Evolutionary conservation across 805 yeast genomes (phyloP).

Genomic region (Saccharomycopsis lassenensis): DNA sequence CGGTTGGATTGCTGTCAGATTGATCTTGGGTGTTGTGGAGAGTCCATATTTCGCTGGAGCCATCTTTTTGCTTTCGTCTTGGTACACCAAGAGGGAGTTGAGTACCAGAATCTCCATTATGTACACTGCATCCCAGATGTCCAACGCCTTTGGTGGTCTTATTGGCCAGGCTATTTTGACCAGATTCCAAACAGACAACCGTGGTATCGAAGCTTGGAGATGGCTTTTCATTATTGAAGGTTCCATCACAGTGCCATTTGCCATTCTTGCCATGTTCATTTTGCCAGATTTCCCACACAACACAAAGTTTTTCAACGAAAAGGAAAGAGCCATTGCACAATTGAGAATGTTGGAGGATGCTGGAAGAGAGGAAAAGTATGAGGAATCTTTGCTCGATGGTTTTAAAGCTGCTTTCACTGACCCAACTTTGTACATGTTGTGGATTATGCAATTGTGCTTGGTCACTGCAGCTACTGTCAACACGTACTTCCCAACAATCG

Average conservation of each 20-base stretch:
- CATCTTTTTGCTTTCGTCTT: conserved; percentile 19
- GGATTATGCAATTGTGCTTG: conserved; percentile 23
- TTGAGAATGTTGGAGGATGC: conserved; percentile 13
- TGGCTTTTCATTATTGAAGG: conserved; percentile 44
- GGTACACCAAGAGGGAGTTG: conserved; percentile 38
- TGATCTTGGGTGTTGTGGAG: conserved; percentile 38
- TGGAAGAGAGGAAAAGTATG: conserved; percentile 10
- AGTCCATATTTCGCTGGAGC: conserved; percentile 39
- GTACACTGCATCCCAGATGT: conserved; percentile 41
- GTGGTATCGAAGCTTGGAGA: conserved; percentile 34
- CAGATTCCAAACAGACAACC: conserved; percentile 9
- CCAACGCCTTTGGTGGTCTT: conserved; percentile 49
- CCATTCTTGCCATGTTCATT: conserved; percentile 25
- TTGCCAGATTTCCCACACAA: conserved; percentile 32
- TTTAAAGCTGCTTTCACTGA: conserved; percentile 10
- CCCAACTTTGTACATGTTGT: conserved; percentile 12
- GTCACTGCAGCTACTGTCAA: conserved; percentile 55
- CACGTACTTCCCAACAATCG: conserved; percentile 52
- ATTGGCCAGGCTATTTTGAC: conserved; percentile 35
- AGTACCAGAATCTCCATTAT: conserved; percentile 38
- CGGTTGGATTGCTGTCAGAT: conserved; percentile 34
- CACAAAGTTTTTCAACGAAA: conserved; percentile 30
- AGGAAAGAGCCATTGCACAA: conserved; percentile 22
- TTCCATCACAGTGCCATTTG: conserved; percentile 30
- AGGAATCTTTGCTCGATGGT: conserved; percentile 5